These are phyloP conservation scores for Acanthamoeba rhysodes DNA, from an alignment of 208 protist genomes.

Conservation along the genomic window DNA sequence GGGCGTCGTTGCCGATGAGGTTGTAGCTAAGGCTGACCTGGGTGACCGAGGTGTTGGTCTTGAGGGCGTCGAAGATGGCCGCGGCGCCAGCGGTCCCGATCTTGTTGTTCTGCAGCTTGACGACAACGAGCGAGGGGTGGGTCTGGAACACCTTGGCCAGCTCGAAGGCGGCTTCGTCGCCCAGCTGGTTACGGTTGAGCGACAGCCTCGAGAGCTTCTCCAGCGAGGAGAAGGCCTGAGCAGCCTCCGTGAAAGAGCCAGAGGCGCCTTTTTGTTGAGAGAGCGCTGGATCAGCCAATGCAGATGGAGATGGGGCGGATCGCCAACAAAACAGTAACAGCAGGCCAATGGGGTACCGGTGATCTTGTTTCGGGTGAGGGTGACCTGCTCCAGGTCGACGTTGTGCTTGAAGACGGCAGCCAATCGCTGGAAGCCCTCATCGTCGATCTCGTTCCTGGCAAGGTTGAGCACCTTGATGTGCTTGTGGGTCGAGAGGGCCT, in stretches of 20 bases:
- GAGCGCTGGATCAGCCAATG: not conserved
- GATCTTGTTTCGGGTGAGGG: slow-evolving; percentile 50
- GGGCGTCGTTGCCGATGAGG: slow-evolving; percentile 45
- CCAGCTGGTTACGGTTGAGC: slow-evolving; percentile 35
- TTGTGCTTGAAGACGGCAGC: slow-evolving; percentile 51
- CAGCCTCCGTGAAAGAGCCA: not conserved
- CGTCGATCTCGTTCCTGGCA: slow-evolving; percentile 32
- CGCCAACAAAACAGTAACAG: not conserved
- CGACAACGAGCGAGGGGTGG: slow-evolving; percentile 1
- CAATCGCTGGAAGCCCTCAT: not conserved
- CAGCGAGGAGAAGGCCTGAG: slow-evolving; percentile 28
- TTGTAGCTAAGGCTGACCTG: slow-evolving; percentile 27
- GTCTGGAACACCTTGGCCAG: slow-evolving; percentile 12
- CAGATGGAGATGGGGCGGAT: no score
- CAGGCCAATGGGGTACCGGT: not conserved
- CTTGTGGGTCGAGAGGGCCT: slow-evolving; percentile 1
- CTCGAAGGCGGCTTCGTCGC: slow-evolving; percentile 19
- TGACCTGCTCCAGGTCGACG: slow-evolving; percentile 28
- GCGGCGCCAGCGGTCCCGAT: slow-evolving; percentile 16
- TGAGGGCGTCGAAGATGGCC: slow-evolving; percentile 58
- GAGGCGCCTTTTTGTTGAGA: not conserved
- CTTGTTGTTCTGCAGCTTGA: slow-evolving; percentile 70
- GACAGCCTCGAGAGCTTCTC: slow-evolving; percentile 25
- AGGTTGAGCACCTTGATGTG: slow-evolving; percentile 58
- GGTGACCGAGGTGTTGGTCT: slow-evolving; percentile 31